Base-by-base conservation (phyloP, 176 grass and related monocot species). In the Triticum dicoccoides region DNA sequence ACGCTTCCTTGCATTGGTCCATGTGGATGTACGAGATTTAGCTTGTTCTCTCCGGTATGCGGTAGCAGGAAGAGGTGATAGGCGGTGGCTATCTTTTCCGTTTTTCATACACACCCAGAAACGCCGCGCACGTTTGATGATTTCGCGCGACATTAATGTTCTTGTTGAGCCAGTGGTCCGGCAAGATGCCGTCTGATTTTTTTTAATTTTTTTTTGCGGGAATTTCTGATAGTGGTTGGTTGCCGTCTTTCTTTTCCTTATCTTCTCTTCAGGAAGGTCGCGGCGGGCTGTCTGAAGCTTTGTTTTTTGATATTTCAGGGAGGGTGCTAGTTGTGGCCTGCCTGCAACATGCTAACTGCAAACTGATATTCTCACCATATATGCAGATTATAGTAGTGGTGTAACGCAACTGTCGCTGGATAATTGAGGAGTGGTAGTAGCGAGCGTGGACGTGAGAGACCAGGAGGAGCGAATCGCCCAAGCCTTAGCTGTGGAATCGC, bases 281-380 rank as follows among this genome's bases (percentile, higher is more conserved):
- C 21, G 1, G 1, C 9, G 59, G 39, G 18, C 59, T 62, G 59
- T 62, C 59, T n/a, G 9, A 80, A 89, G 54, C 18, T 20, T 20
- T 58, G 54, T 20, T 20, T 58, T 58, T 18, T 58, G 49, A 58
- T 58, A 6, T 58, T 67, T 45, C 12, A 4, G 42, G 20, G n/a
- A 24, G 51, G 17, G 15, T 0, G 27, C 68, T 42, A 3, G 65
- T 21, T 20, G 45, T 65, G 67, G 41, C 7, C 42, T 66, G 83
- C 73, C 72, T 65, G 82, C 79, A 65, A 11, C 20, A 34, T 61
- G 61, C 61, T 69, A 77, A 61, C 35, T 67, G 80, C 35, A 45
- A 73, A 54, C 9, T 65, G 58, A 27, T 10, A n/a, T 25, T 67
- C 14, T 58, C 73, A 8, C 9, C 35, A 0, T 44, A 47, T 44